Evolutionary conservation across 208 protist genomes (phyloP), one percentile per base, ranked within the genome.

Genomic region (Acanthamoeba lenticulata): DNA sequence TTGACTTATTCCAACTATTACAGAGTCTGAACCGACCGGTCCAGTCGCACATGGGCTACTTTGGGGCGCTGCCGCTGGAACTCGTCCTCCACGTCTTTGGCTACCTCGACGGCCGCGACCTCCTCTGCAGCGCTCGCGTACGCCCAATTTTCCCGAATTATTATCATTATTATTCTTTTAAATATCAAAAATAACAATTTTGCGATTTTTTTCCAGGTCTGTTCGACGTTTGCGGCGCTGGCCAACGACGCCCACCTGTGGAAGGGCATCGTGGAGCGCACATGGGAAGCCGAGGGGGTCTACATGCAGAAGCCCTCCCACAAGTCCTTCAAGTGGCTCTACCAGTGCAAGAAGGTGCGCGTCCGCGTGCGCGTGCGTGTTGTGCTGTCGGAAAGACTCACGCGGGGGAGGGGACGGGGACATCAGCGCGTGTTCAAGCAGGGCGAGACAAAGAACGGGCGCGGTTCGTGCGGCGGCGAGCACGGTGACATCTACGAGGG

Each of bases 281-380:
- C 38, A 15, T 55, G 44, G 74, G 38, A 55, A 1, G 2, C 19
- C 74, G 74, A 85, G 15, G 42, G 44, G 9, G 11, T 49, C 5
- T 27, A 27, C 74, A 85, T 45, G 44, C 74, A 85, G 32, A 85
- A 85, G 42, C 44, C 74, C 42, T 19, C 7, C 24, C 38, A 55
- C 44, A 45, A 55, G 38, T 57, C 74, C 11, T 85, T 32, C n/a
- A 85, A 85, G 19, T 85, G 74, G 74, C 74, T 85, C 36, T 85
- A 42, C 29, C 17, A 85, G 38, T 57, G 74, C 42, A 85, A 55
- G 32, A 85, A 40, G 74, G 74, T 85, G 1, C 42, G 1, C 7
- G 24, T 83, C 36, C 27, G 27, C 36, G 13, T 42, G 3, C 29
- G 2, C 34, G 19, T 62, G 15, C 55, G 15, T 24, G 15, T 77